phyloP scores from a whole-genome alignment of 1,284 basidiomycete species.

The Afroboletus lepidellus region DNA sequence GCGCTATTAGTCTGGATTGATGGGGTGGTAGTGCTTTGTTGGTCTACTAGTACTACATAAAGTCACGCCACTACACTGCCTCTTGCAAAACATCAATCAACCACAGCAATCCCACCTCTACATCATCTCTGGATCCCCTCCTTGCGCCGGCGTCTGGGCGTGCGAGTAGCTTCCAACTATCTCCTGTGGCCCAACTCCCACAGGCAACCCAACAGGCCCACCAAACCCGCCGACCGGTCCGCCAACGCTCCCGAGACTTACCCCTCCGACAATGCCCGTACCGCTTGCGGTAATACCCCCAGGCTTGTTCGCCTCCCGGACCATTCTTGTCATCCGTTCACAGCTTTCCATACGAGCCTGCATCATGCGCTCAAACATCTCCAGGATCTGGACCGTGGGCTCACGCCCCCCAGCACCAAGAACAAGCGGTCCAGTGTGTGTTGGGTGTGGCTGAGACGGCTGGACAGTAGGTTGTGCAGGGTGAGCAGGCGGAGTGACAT shows the following conservation, averaged over 20 bases:
- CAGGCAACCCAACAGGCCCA: slow-evolving; percentile 27
- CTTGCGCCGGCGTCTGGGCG: slow-evolving; percentile 11
- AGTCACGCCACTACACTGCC: slow-evolving; percentile 14
- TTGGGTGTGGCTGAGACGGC: slow-evolving; percentile 15
- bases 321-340: slow-evolving; percentile 57
- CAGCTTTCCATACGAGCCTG: slow-evolving; percentile 74
- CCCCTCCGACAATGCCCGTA: slow-evolving; percentile 9
- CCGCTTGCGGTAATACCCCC: slow-evolving; percentile 13
- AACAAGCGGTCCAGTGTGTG: slow-evolving; percentile 24
- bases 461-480: slow-evolving; percentile 11
- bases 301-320: slow-evolving; percentile 46
- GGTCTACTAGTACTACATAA: not conserved
- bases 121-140: slow-evolving; percentile 14
- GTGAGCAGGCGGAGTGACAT: slow-evolving; percentile 18
- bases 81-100: slow-evolving; percentile 1
- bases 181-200: slow-evolving; percentile 24
- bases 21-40: not conserved
- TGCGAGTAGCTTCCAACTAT: slow-evolving; percentile 17
- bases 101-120: not conserved
- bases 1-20: not conserved
- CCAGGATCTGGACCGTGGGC: slow-evolving; percentile 53
- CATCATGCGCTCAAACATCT: slow-evolving; percentile 69
- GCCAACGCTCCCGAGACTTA: slow-evolving; percentile 23
- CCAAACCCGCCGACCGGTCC: slow-evolving; percentile 33
- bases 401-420: slow-evolving; percentile 35